Conservation (phyloP, 164 flowering plant genomes). For the Annona cherimola region DNA sequence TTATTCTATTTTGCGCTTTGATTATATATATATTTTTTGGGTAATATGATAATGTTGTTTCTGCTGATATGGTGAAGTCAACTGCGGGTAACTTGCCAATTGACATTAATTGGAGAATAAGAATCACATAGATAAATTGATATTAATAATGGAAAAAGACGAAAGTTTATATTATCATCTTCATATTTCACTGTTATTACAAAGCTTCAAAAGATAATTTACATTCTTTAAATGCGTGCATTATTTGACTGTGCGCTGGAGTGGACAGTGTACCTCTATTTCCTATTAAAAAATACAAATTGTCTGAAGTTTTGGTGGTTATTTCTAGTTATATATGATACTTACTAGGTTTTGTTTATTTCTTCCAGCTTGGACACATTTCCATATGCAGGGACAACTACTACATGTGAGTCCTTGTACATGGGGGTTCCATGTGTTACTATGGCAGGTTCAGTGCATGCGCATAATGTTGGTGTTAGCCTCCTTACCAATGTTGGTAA, state of each 20-base stretch:
- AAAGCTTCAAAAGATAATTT: not conserved
- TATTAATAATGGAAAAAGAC: no score
- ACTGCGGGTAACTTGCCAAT: no score
- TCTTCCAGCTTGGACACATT: constrained; percentile 86
- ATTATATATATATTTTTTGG: no score
- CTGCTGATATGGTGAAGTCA: no score
- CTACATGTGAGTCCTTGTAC: constrained; percentile 93
- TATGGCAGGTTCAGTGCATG: constrained; percentile 94
- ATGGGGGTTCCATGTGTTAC: constrained; percentile 99
- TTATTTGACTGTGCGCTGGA: constrained; percentile 2
- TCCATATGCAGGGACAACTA: constrained; percentile 98
- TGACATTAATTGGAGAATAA: not conserved
- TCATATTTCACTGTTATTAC: not conserved
- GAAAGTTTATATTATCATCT: not conserved
- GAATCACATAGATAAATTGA: not conserved
- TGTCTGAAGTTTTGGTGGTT: not conserved
- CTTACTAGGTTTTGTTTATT: not conserved
- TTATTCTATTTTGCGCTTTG: no score
- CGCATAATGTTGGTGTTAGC: constrained; percentile 97
- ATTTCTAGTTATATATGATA: not conserved
- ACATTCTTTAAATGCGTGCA: not conserved
- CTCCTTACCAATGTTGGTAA: constrained; percentile 84
- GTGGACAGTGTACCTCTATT: not conserved
- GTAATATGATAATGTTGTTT: no score
- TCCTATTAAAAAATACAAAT: not conserved